A percentile compares a stretch with the other conserved stretches of the same genome.
Conservation (phyloP, 2,329 filamentous ascomycete genomes). For the Malbranchea zuffiana region DNA sequence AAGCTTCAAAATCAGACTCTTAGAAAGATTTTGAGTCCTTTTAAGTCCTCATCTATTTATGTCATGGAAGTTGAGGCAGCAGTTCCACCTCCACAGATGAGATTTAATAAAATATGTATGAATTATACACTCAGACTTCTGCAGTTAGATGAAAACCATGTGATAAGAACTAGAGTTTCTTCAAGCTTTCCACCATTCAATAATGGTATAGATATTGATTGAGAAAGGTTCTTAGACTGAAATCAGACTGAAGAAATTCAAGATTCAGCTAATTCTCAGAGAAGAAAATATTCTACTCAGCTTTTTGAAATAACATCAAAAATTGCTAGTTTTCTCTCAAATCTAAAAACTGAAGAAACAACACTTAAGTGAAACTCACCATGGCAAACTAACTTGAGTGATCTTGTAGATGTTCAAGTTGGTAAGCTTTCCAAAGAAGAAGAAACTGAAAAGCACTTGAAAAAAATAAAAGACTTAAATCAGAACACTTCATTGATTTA, state of each 20-base stretch:
- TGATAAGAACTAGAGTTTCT: neutral
- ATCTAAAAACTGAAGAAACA: conserved; percentile 2
- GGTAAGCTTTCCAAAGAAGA: too few species aligned
- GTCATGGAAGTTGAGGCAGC: conserved; percentile 6
- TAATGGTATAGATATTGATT: conserved; percentile 5
- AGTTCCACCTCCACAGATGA: conserved; percentile 1
- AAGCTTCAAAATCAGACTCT: conserved; percentile 9
- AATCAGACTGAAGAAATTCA: conserved; percentile 2
- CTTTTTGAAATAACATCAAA: conserved; percentile 1
- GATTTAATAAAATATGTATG: conserved; percentile 4
- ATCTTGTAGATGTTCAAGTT: neutral
- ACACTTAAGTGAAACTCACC: conserved; percentile 1
- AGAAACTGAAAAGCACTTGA: too few species aligned
- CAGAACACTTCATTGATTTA: too few species aligned
- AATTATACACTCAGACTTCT: conserved; percentile 4
- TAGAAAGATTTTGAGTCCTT: conserved; percentile 6
- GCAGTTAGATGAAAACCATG: conserved; percentile 1
- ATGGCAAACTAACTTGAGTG: neutral
- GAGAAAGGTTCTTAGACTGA: conserved; percentile 4
- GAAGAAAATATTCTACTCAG: conserved; percentile 4
- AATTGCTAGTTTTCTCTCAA: neutral
- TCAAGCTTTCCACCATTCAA: neutral
- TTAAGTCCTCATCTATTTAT: conserved; percentile 3
- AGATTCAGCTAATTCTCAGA: too few species aligned
- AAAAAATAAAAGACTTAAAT: too few species aligned